These are phyloP conservation scores for Haematococcus sp. DNA, from an alignment of 139 green algal species.

Conservation along the genomic window DNA sequence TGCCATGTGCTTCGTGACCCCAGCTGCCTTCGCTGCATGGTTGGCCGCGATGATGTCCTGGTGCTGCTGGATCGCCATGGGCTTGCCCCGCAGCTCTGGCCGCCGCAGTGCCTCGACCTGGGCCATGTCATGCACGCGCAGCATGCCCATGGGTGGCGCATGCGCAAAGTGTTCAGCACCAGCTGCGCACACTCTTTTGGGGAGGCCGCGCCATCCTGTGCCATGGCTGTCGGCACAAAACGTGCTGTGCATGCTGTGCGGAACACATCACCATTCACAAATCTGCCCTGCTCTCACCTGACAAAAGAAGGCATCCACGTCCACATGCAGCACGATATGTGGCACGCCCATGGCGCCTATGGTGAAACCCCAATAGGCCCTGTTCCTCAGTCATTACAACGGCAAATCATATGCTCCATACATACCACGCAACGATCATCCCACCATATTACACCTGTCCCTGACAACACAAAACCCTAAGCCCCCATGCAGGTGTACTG, in stretches of 20 bases:
- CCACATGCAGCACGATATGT: slow-evolving; percentile 48
- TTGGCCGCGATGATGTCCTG: slow-evolving; percentile 59
- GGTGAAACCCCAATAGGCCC: no score
- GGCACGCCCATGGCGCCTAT: no score
- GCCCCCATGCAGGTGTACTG: no score
- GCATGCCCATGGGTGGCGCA: no score
- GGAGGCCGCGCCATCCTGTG: background rate
- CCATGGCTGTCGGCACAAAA: background rate
- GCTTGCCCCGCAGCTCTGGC: slow-evolving; percentile 20
- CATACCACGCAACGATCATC: no score
- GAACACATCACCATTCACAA: background rate
- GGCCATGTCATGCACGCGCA: no score
- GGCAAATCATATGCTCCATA: no score
- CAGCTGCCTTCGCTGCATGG: slow-evolving; percentile 37
- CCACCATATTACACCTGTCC: no score
- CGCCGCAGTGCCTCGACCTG: slow-evolving; percentile 55
- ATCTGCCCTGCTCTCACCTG: slow-evolving; percentile 41
- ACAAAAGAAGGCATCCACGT: slow-evolving; percentile 65
- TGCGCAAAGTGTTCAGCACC: background rate
- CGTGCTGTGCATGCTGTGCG: background rate
- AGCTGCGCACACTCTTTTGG: no score
- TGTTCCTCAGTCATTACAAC: no score
- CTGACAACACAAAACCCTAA: no score
- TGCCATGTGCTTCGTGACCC: slow-evolving; percentile 61
- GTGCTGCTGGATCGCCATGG: slow-evolving; percentile 66